phyloP scores from a whole-genome alignment of 2,329 filamentous ascomycete genomes.

The Colletotrichum eleusines region DNA sequence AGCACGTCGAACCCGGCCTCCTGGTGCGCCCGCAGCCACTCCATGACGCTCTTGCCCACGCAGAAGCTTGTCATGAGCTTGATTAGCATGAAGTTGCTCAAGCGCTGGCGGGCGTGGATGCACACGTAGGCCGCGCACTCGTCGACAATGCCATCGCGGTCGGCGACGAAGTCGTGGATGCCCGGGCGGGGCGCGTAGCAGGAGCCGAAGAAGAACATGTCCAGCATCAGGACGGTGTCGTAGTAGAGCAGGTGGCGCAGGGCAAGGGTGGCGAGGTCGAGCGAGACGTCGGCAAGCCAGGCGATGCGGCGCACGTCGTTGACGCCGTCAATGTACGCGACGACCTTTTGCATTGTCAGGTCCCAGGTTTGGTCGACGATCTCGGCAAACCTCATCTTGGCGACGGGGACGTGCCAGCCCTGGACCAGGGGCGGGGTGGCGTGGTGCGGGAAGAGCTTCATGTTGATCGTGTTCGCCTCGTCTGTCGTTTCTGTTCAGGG shows the following conservation, averaged over 20 bases:
- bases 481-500: conserved; percentile 62
- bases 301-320: conserved; percentile 91
- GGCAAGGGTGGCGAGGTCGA: conserved; percentile 86
- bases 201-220: conserved; percentile 94
- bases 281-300: conserved; percentile 84
- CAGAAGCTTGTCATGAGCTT: conserved; percentile 88
- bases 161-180: conserved; percentile 82
- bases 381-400: conserved; percentile 73
- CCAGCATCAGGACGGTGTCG: conserved; percentile 87
- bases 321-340: conserved; percentile 90
- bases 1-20: conserved; percentile 75
- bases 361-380: conserved; percentile 79
- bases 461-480: conserved; percentile 93
- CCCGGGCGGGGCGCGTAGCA: conserved; percentile 87
- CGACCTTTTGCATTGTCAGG: conserved; percentile 81
- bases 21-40: conserved; percentile 85
- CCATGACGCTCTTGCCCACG: conserved; percentile 85
- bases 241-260: conserved; percentile 94
- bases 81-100: conserved; percentile 76
- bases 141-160: conserved; percentile 80
- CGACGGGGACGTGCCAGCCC: conserved; percentile 91
- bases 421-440: conserved; percentile 81
- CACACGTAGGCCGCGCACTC: conserved; percentile 91
- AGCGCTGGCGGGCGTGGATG: conserved; percentile 55
- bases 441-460: conserved; percentile 92